Evolutionary conservation across 495 filamentous ascomycete species (phyloP).

Genomic region (Cudoniella acicularis): DNA sequence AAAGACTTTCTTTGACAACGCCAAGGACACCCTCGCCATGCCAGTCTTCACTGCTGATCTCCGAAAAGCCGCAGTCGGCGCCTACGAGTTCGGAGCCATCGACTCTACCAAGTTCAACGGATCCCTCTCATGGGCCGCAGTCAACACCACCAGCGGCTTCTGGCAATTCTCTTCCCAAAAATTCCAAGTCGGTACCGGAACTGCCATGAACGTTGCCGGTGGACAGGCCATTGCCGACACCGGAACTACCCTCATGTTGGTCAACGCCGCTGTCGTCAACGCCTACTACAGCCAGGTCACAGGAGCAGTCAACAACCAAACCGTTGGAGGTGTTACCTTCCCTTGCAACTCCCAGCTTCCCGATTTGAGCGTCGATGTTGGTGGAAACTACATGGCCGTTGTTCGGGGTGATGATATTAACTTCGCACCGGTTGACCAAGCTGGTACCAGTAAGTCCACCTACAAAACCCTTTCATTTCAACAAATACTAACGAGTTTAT

Average conservation of each 20-base stretch:
- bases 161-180: constrained; percentile 65
- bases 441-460: constrained; percentile 33
- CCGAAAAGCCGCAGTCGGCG: constrained; percentile 54
- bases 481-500: constrained; percentile 2
- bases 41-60: constrained; percentile 75
- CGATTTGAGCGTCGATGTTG: constrained; percentile 60
- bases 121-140: constrained; percentile 56
- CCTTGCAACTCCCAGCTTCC: constrained; percentile 62
- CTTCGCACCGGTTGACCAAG: constrained; percentile 53
- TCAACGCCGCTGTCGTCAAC: constrained; percentile 54
- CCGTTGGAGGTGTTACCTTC: constrained; percentile 61
- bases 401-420: constrained; percentile 65
- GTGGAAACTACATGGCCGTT: constrained; percentile 52
- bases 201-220: constrained; percentile 32
- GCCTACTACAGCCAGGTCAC: constrained; percentile 62
- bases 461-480: constrained; percentile 7
- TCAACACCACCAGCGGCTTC: constrained; percentile 65
- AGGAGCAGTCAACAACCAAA: constrained; percentile 46
- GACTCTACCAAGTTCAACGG: constrained; percentile 65
- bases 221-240: constrained; percentile 68
- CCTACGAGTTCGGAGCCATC: constrained; percentile 75
- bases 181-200: constrained; percentile 48
- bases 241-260: constrained; percentile 69
- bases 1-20: constrained; percentile 83
- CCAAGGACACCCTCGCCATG: constrained; percentile 55